phyloP scores from a whole-genome alignment of 176 grass and related monocot species.

The Rhynchospora tenuis region DNA sequence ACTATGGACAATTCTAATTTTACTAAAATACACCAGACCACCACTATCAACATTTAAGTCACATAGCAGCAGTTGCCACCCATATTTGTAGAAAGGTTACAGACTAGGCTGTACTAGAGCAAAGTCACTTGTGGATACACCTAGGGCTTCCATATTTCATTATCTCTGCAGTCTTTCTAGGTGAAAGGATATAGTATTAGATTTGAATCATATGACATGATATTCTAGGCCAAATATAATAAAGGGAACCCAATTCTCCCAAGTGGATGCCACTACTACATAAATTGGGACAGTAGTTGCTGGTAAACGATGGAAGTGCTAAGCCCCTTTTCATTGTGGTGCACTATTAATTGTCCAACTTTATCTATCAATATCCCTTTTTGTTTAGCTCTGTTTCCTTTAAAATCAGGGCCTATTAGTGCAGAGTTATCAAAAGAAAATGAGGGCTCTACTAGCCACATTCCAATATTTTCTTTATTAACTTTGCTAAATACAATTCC shows the following conservation, averaged over 20 bases:
- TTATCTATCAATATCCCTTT: neutral
- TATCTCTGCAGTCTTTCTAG: neutral
- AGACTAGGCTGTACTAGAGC: neutral
- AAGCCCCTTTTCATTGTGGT: neutral
- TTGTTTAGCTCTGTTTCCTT: neutral
- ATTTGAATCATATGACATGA: too few relatives aligned
- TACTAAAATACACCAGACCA: neutral
- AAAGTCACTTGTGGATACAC: neutral
- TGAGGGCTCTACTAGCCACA: neutral
- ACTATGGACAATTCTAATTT: neutral
- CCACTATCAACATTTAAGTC: slow-evolving; percentile 4
- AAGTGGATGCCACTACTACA: neutral
- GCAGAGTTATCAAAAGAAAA: neutral
- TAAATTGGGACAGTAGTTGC: neutral
- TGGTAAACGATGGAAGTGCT: neutral
- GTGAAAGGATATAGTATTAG: neutral
- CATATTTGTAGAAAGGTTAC: neutral
- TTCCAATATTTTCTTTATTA: neutral
- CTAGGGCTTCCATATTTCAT: neutral
- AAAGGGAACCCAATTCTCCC: neutral
- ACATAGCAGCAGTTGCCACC: neutral
- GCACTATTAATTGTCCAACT: neutral
- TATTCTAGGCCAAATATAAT: neutral
- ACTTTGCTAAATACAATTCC: neutral
- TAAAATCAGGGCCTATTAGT: neutral